phyloP scores from a whole-genome alignment of 257 asterid genomes.

The Perilla frutescens region DNA sequence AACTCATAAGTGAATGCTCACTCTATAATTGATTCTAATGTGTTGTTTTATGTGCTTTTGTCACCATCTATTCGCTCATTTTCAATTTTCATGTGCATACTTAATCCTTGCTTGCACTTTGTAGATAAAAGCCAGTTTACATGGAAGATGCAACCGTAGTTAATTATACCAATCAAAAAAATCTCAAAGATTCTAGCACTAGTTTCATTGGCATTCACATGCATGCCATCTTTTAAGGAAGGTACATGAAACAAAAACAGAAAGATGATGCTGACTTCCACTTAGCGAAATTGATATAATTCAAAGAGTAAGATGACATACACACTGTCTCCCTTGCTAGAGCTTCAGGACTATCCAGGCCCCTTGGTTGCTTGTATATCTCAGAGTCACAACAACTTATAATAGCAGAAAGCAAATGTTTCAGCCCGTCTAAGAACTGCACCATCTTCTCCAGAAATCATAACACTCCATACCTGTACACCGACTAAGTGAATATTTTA shows the following conservation, averaged over 20 bases:
- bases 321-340: conserved; percentile 72
- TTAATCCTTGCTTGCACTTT: conserved; percentile 3
- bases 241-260: conserved; percentile 18
- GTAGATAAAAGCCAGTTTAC: conserved; percentile 1
- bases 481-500: conserved; percentile 13
- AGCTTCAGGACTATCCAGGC: conserved; percentile 70
- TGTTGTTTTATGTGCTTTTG: neutral
- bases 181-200: neutral
- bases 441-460: conserved; percentile 62
- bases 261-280: conserved; percentile 8
- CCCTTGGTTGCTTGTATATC: conserved; percentile 64
- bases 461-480: conserved; percentile 55
- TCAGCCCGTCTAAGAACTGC: conserved; percentile 66
- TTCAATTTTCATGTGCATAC: neutral
- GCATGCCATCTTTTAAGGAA: conserved; percentile 1
- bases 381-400: conserved; percentile 67
- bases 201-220: conserved; percentile 17
- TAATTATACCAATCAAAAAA: conserved; percentile 15
- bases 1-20: conserved; percentile 18
- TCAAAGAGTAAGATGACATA: conserved; percentile 39
- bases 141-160: conserved; percentile 3
- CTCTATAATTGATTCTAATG: conserved; percentile 19
- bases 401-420: conserved; percentile 55
- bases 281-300: conserved; percentile 12
- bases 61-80: conserved; percentile 5